Percentiles rank a stretch among this genome's conserved stretches.
Evolutionary conservation across 768 basidiomycete genomes (phyloP).

Genomic region (Lentinula aciculospora): DNA sequence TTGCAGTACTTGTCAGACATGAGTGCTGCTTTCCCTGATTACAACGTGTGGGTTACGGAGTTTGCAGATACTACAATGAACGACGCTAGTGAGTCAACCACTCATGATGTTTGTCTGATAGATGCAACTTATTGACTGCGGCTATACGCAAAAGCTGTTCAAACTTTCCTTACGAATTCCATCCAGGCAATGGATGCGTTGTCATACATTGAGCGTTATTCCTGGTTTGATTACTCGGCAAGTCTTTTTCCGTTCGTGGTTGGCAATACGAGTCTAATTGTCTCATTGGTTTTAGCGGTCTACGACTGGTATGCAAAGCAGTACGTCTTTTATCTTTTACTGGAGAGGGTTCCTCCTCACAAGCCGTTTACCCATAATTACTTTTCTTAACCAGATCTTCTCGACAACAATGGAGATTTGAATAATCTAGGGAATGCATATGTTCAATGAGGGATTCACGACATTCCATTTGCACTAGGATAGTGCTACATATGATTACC

Average conservation of each 20-base stretch:
- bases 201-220: constrained; percentile 13
- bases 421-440: not conserved
- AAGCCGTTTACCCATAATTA: not conserved
- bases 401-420: not conserved
- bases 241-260: not conserved
- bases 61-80: constrained; percentile 16
- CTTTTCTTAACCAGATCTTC: not conserved
- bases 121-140: not conserved
- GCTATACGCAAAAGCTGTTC: constrained; percentile 4
- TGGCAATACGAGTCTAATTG: not conserved
- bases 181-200: constrained; percentile 8
- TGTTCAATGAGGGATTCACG: not conserved
- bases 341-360: not conserved
- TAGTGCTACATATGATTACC: too few relatives aligned
- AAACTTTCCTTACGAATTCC: constrained; percentile 8
- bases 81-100: constrained; percentile 6
- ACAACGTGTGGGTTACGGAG: constrained; percentile 32
- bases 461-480: too few relatives aligned
- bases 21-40: constrained; percentile 24
- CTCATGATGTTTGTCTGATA: not conserved
- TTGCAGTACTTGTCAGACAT: constrained; percentile 27
- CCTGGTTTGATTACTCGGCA: constrained; percentile 16
- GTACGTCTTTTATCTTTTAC: not conserved
- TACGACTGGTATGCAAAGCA: not conserved
- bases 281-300: not conserved